These are phyloP conservation scores for Edhazardia aedis DNA, from an alignment of 371 early-diverging fungal genomes.

Conservation along the genomic window DNA sequence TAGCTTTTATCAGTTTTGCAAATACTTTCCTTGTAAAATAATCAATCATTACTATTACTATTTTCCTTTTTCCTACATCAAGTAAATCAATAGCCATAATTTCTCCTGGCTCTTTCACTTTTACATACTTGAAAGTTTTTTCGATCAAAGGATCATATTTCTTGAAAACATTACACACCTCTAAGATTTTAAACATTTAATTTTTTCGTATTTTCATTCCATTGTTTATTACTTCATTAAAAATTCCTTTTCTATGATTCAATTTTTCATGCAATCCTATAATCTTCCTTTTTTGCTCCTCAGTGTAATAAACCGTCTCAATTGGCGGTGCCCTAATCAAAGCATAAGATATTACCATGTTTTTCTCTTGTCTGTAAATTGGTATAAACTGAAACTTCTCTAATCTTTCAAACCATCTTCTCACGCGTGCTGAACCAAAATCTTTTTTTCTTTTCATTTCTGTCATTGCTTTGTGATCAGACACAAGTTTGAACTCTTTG, in stretches of 20 bases:
- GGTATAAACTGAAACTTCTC: background rate
- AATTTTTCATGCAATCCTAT: background rate
- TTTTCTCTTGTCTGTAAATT: background rate
- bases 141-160: background rate
- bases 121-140: background rate
- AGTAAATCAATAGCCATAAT: background rate
- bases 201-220: background rate
- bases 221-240: background rate
- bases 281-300: too few species aligned
- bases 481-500: background rate
- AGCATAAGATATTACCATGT: background rate
- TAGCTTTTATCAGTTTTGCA: background rate
- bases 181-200: background rate
- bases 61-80: constrained; percentile 1
- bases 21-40: background rate
- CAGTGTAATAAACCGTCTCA: background rate
- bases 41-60: background rate
- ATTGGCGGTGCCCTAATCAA: background rate
- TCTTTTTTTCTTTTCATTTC: too few species aligned
- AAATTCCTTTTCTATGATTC: background rate
- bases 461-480: constrained; percentile 2
- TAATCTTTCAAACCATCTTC: too few species aligned
- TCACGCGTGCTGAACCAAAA: too few species aligned
- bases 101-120: too few species aligned
- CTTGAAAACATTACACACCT: background rate